Base-by-base conservation (phyloP, 441 rosid species). In the Theobroma grandiflorum region DNA sequence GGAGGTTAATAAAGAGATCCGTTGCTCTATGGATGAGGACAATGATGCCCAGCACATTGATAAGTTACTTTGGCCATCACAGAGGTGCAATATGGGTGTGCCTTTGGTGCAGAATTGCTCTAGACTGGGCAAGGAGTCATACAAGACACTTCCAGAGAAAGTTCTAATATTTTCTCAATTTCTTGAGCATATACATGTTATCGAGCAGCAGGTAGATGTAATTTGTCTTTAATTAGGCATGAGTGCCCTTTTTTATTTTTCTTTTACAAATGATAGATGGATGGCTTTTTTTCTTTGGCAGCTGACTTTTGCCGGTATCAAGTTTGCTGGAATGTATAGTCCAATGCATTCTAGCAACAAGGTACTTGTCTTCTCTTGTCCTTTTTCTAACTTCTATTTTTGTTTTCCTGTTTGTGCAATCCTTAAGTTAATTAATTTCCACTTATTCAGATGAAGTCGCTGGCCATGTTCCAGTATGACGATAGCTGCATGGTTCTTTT, bases 151-250 rank as follows among this genome's bases (percentile, higher is more conserved):
- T 72, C 70, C 80, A 2, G 94, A 95, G 82, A 97, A 97, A 90
- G 98, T 97, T 59, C 70, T 97, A 75, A 88, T 97, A 78, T 97
- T 95, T 86, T 97, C 99, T 76, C 99, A 97, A 78, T 97, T 97
- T 89, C 96, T 93, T 84, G 98, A 94, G 89, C 99, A 97, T 84
- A 91, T 97, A 80, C 91, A 92, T 83, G 96, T 92, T 78, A 91
- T 97, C 71, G 96, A 94, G 82, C 92, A 91, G 85, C 99, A 97
- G 99, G 99, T 97, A 89, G 35, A 71, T 75, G 52, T 85, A 67
- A 45, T 81, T 40, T 63, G 14, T 26, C 63, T 73, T 67, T 74
- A n/a, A 72, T 20, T 10, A 4, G 20, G 74, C 58, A 38, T 52
- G 50, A 45, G 14, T 55, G 55, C 61, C 65, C 38, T 35, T 71